phyloP scores from a whole-genome alignment of 176 grass and related monocot species.

The Cenchrus purpureus region DNA sequence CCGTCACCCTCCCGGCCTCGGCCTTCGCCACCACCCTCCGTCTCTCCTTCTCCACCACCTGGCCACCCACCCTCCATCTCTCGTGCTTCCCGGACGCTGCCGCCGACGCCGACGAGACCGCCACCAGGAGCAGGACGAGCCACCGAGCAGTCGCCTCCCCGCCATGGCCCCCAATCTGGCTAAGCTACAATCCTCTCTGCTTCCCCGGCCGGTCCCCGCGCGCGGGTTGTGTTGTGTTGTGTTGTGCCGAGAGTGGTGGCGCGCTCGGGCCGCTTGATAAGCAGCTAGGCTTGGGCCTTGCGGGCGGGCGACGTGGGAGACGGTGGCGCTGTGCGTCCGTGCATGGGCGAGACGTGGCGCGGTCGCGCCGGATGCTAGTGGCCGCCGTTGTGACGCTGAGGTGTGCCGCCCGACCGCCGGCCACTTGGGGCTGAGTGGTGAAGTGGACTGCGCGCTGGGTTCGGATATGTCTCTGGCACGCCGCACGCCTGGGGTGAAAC shows the following conservation, averaged over 20 bases:
- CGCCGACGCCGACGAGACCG: constrained; percentile 12
- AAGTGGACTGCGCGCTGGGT: constrained; percentile 29
- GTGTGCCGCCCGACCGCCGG: background rate
- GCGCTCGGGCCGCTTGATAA: constrained; percentile 34
- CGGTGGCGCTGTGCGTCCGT: constrained; percentile 21
- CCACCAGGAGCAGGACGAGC: constrained; percentile 27
- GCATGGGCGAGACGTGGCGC: constrained; percentile 74
- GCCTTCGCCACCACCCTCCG: constrained; percentile 44
- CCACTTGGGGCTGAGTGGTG: constrained; percentile 22
- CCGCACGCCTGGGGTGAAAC: background rate
- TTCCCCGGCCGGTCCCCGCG: background rate
- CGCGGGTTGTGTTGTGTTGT: too few species aligned
- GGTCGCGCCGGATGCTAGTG: constrained; percentile 11
- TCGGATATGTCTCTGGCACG: background rate
- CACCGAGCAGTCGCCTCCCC: constrained; percentile 5
- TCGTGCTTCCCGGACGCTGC: constrained; percentile 21
- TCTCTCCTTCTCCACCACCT: constrained; percentile 65
- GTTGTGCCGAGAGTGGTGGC: background rate
- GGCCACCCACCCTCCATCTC: constrained; percentile 29
- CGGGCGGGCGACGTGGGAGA: constrained; percentile 41
- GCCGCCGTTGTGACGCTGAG: background rate
- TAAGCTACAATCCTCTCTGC: background rate
- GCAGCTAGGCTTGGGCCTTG: constrained; percentile 2
- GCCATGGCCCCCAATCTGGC: background rate
- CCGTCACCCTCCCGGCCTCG: constrained; percentile 63